Evolutionary conservation across 192 early-diverging fungal genomes (phyloP), one percentile per base, ranked within the genome.

Genomic region (Diversispora eburnea): DNA sequence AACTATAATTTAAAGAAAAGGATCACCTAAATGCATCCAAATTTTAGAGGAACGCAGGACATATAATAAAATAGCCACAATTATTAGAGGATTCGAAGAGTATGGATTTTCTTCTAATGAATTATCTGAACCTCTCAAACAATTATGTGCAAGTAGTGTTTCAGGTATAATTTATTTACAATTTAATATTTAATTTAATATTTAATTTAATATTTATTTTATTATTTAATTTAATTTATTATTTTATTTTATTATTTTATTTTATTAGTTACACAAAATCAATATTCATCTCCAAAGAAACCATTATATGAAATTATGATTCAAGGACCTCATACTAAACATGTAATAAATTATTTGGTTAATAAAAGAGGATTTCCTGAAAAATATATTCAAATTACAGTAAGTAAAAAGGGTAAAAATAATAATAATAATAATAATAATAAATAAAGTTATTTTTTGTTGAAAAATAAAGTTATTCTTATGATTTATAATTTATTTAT

Each of bases 291-390:
- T 10, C 87, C 87, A 12, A 84, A 86, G 60, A 63, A 80, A 48
- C 81, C 86, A 15, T 47, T 86, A 43, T 77, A 81, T 20, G 91
- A 93, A 69, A 81, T 93, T 6, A 84, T 92, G 86, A 88, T 91
- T 0, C 92, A 93, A 77, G 92, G 92, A n/a, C 83, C 83, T 48
- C 91, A 93, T 70, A 77, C 84, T 45, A 90, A 86, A 74, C 84
- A 83, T 60, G 79, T 90, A 4, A 84, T 81, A n/a, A 77, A 73
- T 12, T 62, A 83, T 3, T 69, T 92, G 42, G 59, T 83, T 3
- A 61, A 68, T 52, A 75, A 77, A 43, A 82, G 78, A 67, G 84
- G 86, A 45, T 80, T 85, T 13, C 86, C 86, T 12, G 85, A 85
- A 61, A 82, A 82, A 45, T 83, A 74, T 61, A 77, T 87, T 39